Evolutionary conservation across 805 yeast genomes (phyloP), one percentile per base, ranked within the genome.

Genomic region (Wickerhamomyces bovis): DNA sequence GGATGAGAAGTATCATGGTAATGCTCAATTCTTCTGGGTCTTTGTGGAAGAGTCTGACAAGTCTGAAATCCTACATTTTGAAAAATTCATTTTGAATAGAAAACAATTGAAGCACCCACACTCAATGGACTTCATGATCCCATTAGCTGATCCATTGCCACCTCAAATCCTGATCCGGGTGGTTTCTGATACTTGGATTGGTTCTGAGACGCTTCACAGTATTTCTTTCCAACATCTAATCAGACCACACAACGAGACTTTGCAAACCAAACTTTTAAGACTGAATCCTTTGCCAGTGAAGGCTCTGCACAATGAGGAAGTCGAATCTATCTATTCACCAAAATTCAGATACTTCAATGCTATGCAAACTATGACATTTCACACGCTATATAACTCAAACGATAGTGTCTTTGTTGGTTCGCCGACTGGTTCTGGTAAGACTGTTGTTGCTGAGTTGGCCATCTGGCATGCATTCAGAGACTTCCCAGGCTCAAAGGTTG

Each of bases 341-440:
- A 80, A 75, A 54, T 94, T 94, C 71, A 77, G 78, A 47, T 92
- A 86, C 66, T 94, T 94, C 75, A 94, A 94, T 62, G 98, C 99
- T 4, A 90, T 94, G 97, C 99, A 94, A 67, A 92, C 98, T 0
- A 92, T 92, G 98, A 78, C 85, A 0, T 94, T 94, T 68, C 96
- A 90, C 61, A 78, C 96, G 0, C 67, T 94, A 41, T 94, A 90
- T 67, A 81, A 94, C 63, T 69, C 84, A 1, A 78, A 85, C 51
- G 76, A 84, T 2, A 86, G 85, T 62, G 90, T 85, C 0, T 86
- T 94, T 64, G 87, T 94, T 40, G 99, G 99, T 10, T 89, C 98
- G 0, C 99, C 99, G 3, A 94, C 99, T 2, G 99, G 99, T 21
- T 92, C 97, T 0, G 99, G 99, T 55, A 94, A 94, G 65, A 94